Base-by-base conservation (phyloP, 768 basidiomycete genomes). In the Termitomyces eurrhizus region DNA sequence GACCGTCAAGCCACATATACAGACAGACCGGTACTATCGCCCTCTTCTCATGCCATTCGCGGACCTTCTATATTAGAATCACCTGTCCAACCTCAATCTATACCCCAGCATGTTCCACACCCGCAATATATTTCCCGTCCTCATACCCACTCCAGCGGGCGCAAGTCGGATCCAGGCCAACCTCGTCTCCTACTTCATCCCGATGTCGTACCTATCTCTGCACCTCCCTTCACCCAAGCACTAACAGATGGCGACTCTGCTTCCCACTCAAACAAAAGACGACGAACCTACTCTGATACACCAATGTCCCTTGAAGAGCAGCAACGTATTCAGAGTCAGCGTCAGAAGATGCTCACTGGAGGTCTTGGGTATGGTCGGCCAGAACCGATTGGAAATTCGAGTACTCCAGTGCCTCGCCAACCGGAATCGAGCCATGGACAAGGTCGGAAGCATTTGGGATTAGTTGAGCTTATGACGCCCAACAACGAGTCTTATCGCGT, bases 271-370 rank as follows among this genome's bases (percentile, higher is more conserved):
- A 66, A 65, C 65, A 80, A 80, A 69, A 80, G 76, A 62, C 74
- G 74, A 29, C 74, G 79, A 52, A 42, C 41, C 18, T 78, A 77
- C 64, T 80, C 80, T 9, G 73, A 75, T 49, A 76, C 78, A 37
- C 72, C 75, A 29, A 58, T 72, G 62, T 62, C 74, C 53, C 37
- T 62, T 21, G 67, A 72, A 29, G 70, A 72, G 26, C 68, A 64
- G 57, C 72, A 72, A 42, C 69, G 67, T 46, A 68, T 75, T 56
- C 65, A 66, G 35, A 68, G 67, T 37, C 72, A 75, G 52, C 66
- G 71, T 35, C 73, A 73, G 62, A 70, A 69, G 61, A 72, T 72
- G 71, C 52, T 61, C n/a, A 67, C 67, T 9, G 73, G 72, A 29
- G 74, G 72, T 64, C 65, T 75, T 16, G 71, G 72, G 7, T 70